A percentile compares a stretch with the other conserved stretches of the same genome.
Evolutionary conservation across 202 grass and related monocot genomes (phyloP).

Genomic region (Schoenoplectus tabernaemontani): DNA sequence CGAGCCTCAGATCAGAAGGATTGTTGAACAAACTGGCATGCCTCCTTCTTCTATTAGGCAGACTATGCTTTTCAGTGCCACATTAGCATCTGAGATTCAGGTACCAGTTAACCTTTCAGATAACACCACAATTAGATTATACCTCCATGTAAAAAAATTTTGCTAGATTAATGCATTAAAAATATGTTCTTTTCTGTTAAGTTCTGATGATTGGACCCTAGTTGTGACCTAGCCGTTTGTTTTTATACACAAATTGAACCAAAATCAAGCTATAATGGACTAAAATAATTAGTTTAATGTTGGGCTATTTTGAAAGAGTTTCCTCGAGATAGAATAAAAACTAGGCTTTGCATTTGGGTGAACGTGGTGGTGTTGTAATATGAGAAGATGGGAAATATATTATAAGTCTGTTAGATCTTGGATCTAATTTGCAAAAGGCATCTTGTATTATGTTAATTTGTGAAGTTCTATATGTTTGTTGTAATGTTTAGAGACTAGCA

Average conservation of each 20-base stretch:
- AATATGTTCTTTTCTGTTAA: neutral
- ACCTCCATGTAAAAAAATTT: neutral
- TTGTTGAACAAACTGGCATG: constrained; percentile 68
- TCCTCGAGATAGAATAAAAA: neutral
- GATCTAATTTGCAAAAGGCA: neutral
- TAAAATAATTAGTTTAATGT: neutral
- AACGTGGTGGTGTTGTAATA: neutral
- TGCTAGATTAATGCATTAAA: neutral
- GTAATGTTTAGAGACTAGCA: constrained; percentile 41
- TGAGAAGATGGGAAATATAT: neutral
- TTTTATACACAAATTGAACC: neutral
- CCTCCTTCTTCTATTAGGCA: constrained; percentile 46
- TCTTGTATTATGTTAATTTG: neutral
- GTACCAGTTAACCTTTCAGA: constrained; percentile 22
- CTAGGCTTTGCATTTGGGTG: neutral
- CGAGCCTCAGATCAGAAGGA: constrained; percentile 74
- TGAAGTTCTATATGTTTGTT: constrained; percentile 5
- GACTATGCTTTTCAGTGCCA: constrained; percentile 92
- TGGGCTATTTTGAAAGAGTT: neutral
- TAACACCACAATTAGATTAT: neutral
- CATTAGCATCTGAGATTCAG: constrained; percentile 72
- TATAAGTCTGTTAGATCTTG: neutral
- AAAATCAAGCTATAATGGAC: neutral
- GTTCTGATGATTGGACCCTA: neutral
- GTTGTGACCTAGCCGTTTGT: neutral